A percentile compares a stretch with the other conserved stretches of the same genome.
phyloP scores from a whole-genome alignment of 2,329 filamentous ascomycete species.

The Aspergillus quadrilineatus region DNA sequence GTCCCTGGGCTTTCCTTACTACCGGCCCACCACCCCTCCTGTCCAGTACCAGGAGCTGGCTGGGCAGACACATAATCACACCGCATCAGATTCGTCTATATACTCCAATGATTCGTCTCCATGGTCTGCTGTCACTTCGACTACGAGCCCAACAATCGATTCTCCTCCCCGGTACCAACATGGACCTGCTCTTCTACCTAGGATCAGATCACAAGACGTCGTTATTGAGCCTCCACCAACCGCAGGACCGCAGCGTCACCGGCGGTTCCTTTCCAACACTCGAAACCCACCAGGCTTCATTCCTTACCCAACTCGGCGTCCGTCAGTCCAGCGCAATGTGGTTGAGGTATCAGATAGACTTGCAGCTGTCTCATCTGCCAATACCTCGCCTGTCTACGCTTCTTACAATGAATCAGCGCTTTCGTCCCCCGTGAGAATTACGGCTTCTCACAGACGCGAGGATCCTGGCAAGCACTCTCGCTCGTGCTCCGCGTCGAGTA shows the following conservation, averaged over 20 bases:
- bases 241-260: constrained; percentile 56
- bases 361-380: constrained; percentile 47
- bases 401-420: constrained; percentile 47
- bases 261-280: constrained; percentile 54
- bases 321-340: constrained; percentile 45
- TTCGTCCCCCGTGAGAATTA: constrained; percentile 63
- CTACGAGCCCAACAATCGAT: constrained; percentile 68
- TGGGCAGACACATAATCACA: constrained; percentile 55
- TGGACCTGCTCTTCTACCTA: constrained; percentile 72
- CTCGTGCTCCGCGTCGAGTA: constrained; percentile 66
- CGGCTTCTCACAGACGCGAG: constrained; percentile 43
- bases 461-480: constrained; percentile 49
- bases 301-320: constrained; percentile 49
- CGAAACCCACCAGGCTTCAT: constrained; percentile 52
- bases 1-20: constrained; percentile 44
- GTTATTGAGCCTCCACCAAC: constrained; percentile 61
- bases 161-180: constrained; percentile 72
- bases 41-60: constrained; percentile 35
- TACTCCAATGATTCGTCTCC: constrained; percentile 67
- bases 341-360: constrained; percentile 48
- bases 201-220: constrained; percentile 83
- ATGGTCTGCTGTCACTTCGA: constrained; percentile 66
- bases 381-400: constrained; percentile 38
- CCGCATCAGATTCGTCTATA: constrained; percentile 64
- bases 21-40: constrained; percentile 48